Base-by-base conservation (phyloP, 2,329 filamentous ascomycete genomes). In the Colletotrichum sp. region DNA sequence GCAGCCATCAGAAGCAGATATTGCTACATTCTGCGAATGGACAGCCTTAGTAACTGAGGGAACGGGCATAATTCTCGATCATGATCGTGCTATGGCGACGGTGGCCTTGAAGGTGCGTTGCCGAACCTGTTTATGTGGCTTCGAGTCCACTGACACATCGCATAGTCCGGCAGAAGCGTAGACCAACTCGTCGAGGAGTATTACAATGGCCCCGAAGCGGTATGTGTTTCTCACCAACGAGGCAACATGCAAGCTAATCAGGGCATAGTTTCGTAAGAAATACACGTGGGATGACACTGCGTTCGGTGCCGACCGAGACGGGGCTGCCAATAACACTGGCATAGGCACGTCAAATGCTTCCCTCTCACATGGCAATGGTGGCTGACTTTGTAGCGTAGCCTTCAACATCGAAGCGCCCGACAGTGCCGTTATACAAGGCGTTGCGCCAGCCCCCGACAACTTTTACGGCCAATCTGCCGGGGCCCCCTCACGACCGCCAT, bases 401-500 rank as follows among this genome's bases (percentile, higher is more conserved):
- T 93, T 92, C 80, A 88, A 89, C 77, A 88, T 93, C 75, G 90
- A 92, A 76, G 86, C 88, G 9, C 84, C 88, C 78, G 86, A 88
- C 72, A 83, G 82, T 75, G 81, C 80, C 44, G 80, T 87, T 44
- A 85, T 89, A 36, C 85, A 87, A 59, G 87, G 87, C 25, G 82
- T 86, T 13, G 84, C 87, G 8, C 85, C 87, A 39, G 83, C 84
- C 3, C 80, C 82, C 15, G 85, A 85, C 48, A 82, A 48, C 48
- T 87, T 87, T 73, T 68, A 77, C 66, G 70, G 75, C 32, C 66
- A 69, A 15, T 84, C 84, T 44, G 83, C 83, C 11, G 85, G 84
- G 32, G 88, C 89, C 7, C 90, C 90, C 0, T 92, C 92, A 22
- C 87, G 91, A 72, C 92, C 92, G n/a, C 92, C 92, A 2, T 93